These are phyloP conservation scores for Prosopis cineraria DNA, from an alignment of 306 rosid species.

Conservation along the genomic window DNA sequence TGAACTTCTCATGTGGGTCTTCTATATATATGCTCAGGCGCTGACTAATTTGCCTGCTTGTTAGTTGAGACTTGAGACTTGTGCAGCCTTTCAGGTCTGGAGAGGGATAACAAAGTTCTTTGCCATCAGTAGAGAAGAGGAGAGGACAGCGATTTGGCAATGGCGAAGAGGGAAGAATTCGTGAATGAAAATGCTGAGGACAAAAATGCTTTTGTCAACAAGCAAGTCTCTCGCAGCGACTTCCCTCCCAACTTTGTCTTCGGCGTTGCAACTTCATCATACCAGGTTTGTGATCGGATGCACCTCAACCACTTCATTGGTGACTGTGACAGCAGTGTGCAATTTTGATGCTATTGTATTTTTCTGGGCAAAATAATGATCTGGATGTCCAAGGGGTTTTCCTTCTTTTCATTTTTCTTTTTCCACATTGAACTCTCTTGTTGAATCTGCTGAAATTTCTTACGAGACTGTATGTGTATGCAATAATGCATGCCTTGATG, in stretches of 20 bases:
- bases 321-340: neutral
- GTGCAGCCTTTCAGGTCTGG: neutral
- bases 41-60: neutral
- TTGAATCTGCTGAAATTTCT: neutral
- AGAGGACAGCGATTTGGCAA: constrained; percentile 15
- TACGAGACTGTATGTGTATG: neutral
- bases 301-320: neutral
- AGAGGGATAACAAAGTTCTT: neutral
- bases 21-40: neutral
- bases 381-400: neutral
- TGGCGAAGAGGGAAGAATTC: constrained; percentile 50
- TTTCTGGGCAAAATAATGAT: neutral
- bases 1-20: too few species aligned
- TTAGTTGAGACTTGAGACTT: neutral
- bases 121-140: neutral
- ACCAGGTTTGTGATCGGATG: constrained; percentile 57
- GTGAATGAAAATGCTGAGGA: constrained; percentile 32
- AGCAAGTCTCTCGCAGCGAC: constrained; percentile 55
- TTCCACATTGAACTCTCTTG: neutral
- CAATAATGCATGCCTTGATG: neutral
- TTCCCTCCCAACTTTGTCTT: constrained; percentile 84
- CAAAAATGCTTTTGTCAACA: constrained; percentile 18
- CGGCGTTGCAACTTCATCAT: constrained; percentile 88
- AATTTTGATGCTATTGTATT: neutral
- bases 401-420: neutral